Conservation (phyloP, 345 rosid species). For the Nasturtium officinale region DNA sequence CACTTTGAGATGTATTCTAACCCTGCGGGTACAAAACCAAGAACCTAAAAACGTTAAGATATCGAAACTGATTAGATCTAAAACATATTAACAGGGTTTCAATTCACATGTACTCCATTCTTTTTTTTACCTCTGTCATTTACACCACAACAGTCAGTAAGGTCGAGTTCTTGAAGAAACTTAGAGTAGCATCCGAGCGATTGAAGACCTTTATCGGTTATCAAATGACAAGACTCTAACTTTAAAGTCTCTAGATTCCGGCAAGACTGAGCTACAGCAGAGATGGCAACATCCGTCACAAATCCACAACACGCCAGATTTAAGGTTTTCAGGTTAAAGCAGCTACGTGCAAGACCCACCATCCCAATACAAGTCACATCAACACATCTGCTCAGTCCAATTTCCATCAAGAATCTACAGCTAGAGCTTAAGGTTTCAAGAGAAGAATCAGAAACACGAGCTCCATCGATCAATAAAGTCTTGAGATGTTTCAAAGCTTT, state of each 20-base stretch:
- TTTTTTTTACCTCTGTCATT: constrained; percentile 63
- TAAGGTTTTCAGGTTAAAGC: constrained; percentile 57
- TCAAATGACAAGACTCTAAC: constrained; percentile 81
- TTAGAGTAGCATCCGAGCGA: constrained; percentile 63
- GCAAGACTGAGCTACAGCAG: constrained; percentile 70
- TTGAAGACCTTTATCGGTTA: constrained; percentile 77
- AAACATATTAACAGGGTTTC: constrained; percentile 4
- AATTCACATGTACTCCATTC: background rate
- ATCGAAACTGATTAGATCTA: background rate
- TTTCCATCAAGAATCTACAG: constrained; percentile 65
- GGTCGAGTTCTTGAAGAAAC: constrained; percentile 79
- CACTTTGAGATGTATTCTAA: constrained; percentile 75
- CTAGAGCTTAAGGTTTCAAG: constrained; percentile 51
- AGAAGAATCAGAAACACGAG: constrained; percentile 57
- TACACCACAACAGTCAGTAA: constrained; percentile 76
- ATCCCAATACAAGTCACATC: constrained; percentile 66
- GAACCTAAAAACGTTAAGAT: background rate
- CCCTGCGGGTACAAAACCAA: constrained; percentile 51
- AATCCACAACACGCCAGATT: constrained; percentile 74
- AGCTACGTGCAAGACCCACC: constrained; percentile 60
- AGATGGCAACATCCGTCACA: constrained; percentile 73
- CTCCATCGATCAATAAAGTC: constrained; percentile 60
- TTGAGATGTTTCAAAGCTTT: constrained; percentile 64
- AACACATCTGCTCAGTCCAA: constrained; percentile 76
- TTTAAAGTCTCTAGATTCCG: constrained; percentile 63